A percentile compares a stretch with the other conserved stretches of the same genome.
Evolutionary conservation across 169 alveolate genomes (phyloP).

Genomic region (Eimeria tenella): DNA sequence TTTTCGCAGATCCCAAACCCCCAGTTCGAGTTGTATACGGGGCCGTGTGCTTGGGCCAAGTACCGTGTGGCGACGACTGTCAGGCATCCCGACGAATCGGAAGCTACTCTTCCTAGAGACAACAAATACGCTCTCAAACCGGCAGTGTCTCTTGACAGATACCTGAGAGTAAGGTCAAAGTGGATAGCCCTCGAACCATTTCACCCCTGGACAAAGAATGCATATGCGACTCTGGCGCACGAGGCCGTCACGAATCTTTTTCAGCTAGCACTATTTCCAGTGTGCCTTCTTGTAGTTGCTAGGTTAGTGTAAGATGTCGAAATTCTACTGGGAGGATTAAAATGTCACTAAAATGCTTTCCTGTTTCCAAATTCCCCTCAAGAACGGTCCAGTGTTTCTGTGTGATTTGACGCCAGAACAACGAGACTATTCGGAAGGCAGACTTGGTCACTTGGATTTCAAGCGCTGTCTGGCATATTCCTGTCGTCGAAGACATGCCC

Average conservation of each 20-base stretch:
- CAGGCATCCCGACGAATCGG: constrained; percentile 82
- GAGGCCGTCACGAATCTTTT: too few relatives aligned
- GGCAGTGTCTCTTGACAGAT: constrained; percentile 85
- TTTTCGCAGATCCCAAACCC: constrained; percentile 81
- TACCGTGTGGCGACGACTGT: constrained; percentile 83
- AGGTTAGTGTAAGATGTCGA: too few relatives aligned
- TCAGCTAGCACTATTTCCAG: too few relatives aligned
- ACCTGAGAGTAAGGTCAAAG: constrained; percentile 55
- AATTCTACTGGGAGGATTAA: too few relatives aligned
- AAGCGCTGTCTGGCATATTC: constrained; percentile 85
- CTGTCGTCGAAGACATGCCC: constrained; percentile 85
- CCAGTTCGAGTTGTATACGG: constrained; percentile 83
- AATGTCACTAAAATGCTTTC: too few relatives aligned
- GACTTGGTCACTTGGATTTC: constrained; percentile 86
- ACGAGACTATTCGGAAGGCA: constrained; percentile 81
- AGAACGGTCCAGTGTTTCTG: too few relatives aligned
- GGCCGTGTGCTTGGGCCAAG: constrained; percentile 87
- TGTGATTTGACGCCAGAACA: constrained; percentile 55
- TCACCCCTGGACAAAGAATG: background rate
- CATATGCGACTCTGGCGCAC: too few relatives aligned
- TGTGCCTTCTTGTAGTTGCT: too few relatives aligned
- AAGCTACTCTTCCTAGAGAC: constrained; percentile 85
- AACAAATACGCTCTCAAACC: constrained; percentile 84
- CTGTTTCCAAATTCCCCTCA: too few relatives aligned
- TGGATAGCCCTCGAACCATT: background rate